Percentiles rank a stretch among this genome's conserved stretches.
Conservation (phyloP, 495 filamentous ascomycete species). For the Cryomyces antarcticus region DNA sequence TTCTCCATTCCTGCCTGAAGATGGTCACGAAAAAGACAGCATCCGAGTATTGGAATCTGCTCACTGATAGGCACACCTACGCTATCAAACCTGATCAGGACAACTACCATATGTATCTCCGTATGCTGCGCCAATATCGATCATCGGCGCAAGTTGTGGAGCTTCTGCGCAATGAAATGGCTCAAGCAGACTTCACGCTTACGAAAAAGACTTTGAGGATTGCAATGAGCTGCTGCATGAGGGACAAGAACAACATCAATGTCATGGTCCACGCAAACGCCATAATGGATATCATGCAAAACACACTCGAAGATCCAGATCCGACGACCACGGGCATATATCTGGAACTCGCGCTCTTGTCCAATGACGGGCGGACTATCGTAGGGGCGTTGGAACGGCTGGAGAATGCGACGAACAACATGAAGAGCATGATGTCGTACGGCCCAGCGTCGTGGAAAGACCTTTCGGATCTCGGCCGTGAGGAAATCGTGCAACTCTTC, state of each 20-base stretch:
- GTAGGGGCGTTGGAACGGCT: conserved; percentile 3
- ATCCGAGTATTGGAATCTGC: conserved; percentile 48
- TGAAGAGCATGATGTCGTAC: neutral
- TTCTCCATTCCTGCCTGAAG: conserved; percentile 39
- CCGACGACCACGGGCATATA: conserved; percentile 17
- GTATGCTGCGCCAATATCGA: conserved; percentile 41
- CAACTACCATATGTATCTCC: conserved; percentile 46
- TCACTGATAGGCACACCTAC: conserved; percentile 29
- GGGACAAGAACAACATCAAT: conserved; percentile 50
- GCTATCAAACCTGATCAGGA: conserved; percentile 44
- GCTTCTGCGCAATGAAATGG: conserved; percentile 29
- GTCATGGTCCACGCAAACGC: conserved; percentile 16
- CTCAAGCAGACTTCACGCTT: conserved; percentile 18
- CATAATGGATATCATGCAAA: conserved; percentile 13
- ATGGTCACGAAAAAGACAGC: conserved; percentile 29
- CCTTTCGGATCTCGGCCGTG: neutral
- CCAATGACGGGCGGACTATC: conserved; percentile 2
- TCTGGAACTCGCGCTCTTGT: conserved; percentile 16
- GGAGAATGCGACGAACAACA: conserved; percentile 2
- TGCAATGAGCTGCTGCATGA: conserved; percentile 44
- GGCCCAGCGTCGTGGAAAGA: neutral
- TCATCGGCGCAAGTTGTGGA: conserved; percentile 32
- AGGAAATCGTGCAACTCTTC: neutral
- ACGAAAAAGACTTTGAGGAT: conserved; percentile 40
- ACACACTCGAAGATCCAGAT: conserved; percentile 20